These are phyloP conservation scores for Rhododendron ovatum DNA, from an alignment of 148 eudicot species.

Conservation along the genomic window DNA sequence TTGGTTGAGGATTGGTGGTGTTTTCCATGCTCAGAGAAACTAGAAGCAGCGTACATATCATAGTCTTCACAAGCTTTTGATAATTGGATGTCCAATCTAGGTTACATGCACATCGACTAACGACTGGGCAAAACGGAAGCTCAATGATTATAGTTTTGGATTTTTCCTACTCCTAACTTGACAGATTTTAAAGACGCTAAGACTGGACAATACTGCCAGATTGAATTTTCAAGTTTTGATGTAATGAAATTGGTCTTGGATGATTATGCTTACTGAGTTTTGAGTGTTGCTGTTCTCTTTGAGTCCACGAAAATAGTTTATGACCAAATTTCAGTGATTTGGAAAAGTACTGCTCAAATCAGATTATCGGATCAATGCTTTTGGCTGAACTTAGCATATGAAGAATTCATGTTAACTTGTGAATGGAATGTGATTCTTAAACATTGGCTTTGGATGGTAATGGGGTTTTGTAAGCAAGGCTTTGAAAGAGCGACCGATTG, in stretches of 20 bases:
- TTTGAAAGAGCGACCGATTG: neutral
- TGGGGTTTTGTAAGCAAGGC: neutral
- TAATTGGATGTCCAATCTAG: neutral
- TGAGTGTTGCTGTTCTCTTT: neutral
- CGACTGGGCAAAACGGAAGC: neutral
- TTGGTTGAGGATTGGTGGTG: neutral
- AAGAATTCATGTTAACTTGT: neutral
- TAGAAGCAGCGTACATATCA: neutral
- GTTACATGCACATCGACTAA: neutral
- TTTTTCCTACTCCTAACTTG: neutral
- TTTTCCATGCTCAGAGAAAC: neutral
- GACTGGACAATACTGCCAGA: neutral
- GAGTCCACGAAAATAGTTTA: neutral
- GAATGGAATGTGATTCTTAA: neutral
- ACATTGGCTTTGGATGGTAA: neutral
- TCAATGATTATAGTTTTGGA: neutral
- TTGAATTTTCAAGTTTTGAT: neutral
- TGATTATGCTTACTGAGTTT: neutral
- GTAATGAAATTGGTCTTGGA: neutral
- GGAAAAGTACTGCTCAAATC: neutral
- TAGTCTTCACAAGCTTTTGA: neutral
- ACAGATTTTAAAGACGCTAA: neutral
- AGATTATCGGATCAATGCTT: neutral
- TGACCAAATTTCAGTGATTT: neutral
- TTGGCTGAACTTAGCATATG: neutral